These are phyloP conservation scores for Candida namnaoensis DNA, from an alignment of 805 yeast genomes.

Conservation along the genomic window DNA sequence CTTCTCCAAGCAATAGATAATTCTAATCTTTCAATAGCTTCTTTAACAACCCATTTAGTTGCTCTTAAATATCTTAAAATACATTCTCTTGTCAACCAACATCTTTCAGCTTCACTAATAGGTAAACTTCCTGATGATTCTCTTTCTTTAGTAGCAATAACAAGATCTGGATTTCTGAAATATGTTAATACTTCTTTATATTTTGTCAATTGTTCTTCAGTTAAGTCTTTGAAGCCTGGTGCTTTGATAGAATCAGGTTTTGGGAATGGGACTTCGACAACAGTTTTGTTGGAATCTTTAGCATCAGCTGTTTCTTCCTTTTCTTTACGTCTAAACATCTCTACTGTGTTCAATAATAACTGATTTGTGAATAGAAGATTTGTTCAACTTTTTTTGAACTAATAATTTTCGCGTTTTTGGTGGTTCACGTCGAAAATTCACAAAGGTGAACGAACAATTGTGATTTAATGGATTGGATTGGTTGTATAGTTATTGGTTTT, in stretches of 20 bases:
- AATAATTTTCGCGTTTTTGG: too few relatives aligned
- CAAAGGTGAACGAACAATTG: too few relatives aligned
- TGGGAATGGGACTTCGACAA: slow-evolving; percentile 40
- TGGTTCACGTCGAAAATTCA: too few relatives aligned
- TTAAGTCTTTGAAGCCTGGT: slow-evolving; percentile 36
- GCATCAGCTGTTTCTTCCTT: slow-evolving; percentile 9
- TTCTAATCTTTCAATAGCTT: slow-evolving; percentile 62
- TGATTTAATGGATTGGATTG: too few relatives aligned
- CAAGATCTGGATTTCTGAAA: slow-evolving; percentile 45
- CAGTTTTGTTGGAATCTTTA: slow-evolving; percentile 15
- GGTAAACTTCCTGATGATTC: slow-evolving; percentile 18
- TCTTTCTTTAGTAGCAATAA: slow-evolving; percentile 42
- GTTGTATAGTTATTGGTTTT: too few relatives aligned
- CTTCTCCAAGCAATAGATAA: slow-evolving; percentile 81
- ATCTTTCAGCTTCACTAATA: slow-evolving; percentile 45
- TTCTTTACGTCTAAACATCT: slow-evolving; percentile 10
- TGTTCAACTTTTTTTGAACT: too few relatives aligned
- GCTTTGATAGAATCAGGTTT: slow-evolving; percentile 43
- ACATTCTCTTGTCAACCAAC: slow-evolving; percentile 88
- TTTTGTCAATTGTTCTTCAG: slow-evolving; percentile 43
- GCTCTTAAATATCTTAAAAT: slow-evolving; percentile 79
- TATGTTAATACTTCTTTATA: slow-evolving; percentile 50
- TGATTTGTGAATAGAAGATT: too few relatives aligned
- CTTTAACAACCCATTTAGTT: slow-evolving; percentile 70
- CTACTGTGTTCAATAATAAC: too few relatives aligned